A percentile compares a stretch with the other conserved stretches of the same genome.
Conservation (phyloP, 225 moss, liverwort and hornwort species). For the Physcomitrellopsis africana region DNA sequence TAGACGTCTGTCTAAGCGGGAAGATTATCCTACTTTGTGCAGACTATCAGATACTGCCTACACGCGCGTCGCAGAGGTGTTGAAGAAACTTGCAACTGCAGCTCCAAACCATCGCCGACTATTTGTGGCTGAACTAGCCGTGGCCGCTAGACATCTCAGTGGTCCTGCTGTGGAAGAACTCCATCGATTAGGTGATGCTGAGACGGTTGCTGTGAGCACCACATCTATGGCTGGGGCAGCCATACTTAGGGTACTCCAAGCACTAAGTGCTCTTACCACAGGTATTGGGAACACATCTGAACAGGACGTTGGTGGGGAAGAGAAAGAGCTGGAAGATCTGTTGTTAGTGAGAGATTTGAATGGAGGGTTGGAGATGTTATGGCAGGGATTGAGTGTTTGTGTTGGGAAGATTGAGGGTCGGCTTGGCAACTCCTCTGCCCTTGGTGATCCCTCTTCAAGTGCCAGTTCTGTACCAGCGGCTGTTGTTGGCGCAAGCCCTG, state of each 20-base stretch:
- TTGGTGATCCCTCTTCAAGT: constrained; percentile 59
- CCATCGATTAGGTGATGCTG: constrained; percentile 73
- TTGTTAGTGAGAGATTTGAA: constrained; percentile 76
- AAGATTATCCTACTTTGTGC: constrained; percentile 28
- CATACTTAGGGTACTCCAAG: constrained; percentile 88
- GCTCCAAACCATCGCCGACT: constrained; percentile 79
- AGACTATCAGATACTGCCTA: constrained; percentile 92
- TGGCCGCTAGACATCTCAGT: constrained; percentile 70
- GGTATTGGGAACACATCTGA: constrained; percentile 50
- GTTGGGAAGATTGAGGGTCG: constrained; percentile 83
- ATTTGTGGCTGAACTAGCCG: constrained; percentile 85
- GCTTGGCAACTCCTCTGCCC: constrained; percentile 61
- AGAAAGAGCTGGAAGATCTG: constrained; percentile 86
- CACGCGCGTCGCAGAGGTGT: constrained; percentile 76
- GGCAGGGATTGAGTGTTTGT: constrained; percentile 86
- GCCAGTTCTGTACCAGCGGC: constrained; percentile 50
- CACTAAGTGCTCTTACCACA: constrained; percentile 82
- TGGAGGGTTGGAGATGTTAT: constrained; percentile 76
- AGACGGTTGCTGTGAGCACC: constrained; percentile 71
- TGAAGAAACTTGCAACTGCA: constrained; percentile 91
- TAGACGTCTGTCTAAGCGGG: neutral
- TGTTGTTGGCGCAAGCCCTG: constrained; percentile 64
- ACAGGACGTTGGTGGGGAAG: constrained; percentile 59
- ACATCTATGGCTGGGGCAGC: constrained; percentile 92
- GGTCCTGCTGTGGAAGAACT: constrained; percentile 82